Evolutionary conservation across 164 flowering plant genomes (phyloP), one percentile per base, ranked within the genome.

Genomic region (Houttuynia cordata): DNA sequence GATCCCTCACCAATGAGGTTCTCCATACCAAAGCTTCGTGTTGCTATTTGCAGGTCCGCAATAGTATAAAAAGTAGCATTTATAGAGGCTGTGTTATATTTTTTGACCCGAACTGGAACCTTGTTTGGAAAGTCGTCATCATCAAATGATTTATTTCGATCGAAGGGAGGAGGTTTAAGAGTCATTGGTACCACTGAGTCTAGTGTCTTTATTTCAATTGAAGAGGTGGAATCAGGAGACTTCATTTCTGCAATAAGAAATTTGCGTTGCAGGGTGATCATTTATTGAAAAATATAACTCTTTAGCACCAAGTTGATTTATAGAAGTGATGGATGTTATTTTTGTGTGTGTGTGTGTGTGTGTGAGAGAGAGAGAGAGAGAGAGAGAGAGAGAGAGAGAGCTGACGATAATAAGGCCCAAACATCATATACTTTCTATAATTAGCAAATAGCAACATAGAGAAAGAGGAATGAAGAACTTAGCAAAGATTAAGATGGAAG

Each of bases 11-110:
- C 95, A 57, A 94, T 73, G 64, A 91, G 86, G 62, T 83, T 80
- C 0, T 91, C 97, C 10, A 73, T 71, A 73, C 76, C 84, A 71
- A 91, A 94, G 74, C 97, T 94, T 57, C 79, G 81, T 20, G 99
- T 94, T 53, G 97, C 97, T 67, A 88, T 84, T 73, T 94, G 97
- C 64, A 94, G 77, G 68, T 94, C 99, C 25, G 96, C 97, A 68
- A 91, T 64, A 21, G 99, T 88, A 73, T 79, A 91, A n/a, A 72
- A 68, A 39, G 65, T 66, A 40, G 79, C 83, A 65, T 79, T 76
- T 65, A 75, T 69, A 24, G 83, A 77, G 66, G 74, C 77, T 15
- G 65, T 74, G 47, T 67, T 73, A 53, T 69, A 58, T 73, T 83
- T 87, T 79, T 86, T 86, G 51, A 71, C 74, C 60, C 75, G 67